These are phyloP conservation scores for Neofusicoccum kwambonambiense DNA, from an alignment of 2,329 filamentous ascomycete species.

Conservation along the genomic window DNA sequence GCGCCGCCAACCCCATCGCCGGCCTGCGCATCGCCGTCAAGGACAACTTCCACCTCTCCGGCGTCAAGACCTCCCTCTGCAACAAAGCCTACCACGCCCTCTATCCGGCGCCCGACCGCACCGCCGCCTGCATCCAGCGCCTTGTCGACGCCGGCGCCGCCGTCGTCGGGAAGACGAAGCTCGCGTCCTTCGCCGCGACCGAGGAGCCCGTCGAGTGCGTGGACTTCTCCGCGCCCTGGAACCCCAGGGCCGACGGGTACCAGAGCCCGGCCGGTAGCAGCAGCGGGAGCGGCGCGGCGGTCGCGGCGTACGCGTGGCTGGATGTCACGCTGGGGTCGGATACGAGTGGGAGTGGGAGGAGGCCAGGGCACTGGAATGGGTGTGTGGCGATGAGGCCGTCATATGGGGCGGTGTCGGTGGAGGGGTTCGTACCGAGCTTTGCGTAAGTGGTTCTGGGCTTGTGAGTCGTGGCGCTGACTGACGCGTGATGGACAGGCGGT, in stretches of 20 bases:
- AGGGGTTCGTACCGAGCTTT: conserved; percentile 22
- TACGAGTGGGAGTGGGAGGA: conserved; percentile 23
- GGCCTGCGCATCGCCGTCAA: conserved; percentile 26
- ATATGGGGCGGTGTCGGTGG: conserved; percentile 12
- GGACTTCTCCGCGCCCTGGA: conserved; percentile 41
- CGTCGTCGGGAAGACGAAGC: conserved; percentile 22
- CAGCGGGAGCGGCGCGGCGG: neutral
- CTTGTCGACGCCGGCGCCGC: conserved; percentile 6
- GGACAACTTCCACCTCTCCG: conserved; percentile 25
- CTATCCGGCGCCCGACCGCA: neutral
- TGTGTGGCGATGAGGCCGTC: conserved; percentile 24
- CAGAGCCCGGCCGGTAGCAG: neutral
- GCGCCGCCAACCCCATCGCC: neutral
- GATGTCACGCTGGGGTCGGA: neutral
- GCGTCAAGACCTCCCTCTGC: conserved; percentile 21
- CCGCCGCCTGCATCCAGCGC: neutral
- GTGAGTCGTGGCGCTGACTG: neutral
- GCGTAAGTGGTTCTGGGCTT: neutral
- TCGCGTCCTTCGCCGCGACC: conserved; percentile 19
- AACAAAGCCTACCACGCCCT: conserved; percentile 20
- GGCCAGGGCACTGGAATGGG: conserved; percentile 25
- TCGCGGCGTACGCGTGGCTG: conserved; percentile 9
- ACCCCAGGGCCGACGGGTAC: conserved; percentile 40
- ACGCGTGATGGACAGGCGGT: neutral
- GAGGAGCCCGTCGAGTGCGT: conserved; percentile 30